Evolutionary conservation across 73 alveolate species (phyloP).

Genomic region (Paramecium tetraurelia): DNA sequence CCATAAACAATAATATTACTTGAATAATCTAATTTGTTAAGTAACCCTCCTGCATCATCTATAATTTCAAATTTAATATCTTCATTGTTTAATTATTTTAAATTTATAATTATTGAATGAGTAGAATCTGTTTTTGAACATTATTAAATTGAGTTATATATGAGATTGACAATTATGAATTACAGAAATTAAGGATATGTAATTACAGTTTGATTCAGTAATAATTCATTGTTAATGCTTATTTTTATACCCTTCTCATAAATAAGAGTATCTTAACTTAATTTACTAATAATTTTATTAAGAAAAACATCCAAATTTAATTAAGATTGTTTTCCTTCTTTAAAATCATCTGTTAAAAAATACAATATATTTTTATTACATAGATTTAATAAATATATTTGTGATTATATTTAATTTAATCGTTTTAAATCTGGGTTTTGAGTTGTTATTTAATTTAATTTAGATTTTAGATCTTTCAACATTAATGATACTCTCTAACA

Average conservation of each 20-base stretch:
- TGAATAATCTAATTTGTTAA: neutral
- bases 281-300: neutral
- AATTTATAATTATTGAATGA: neutral
- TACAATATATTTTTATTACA: neutral
- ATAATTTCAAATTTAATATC: neutral
- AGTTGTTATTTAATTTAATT: neutral
- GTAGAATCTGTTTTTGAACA: neutral
- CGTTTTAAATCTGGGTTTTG: neutral
- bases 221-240: neutral
- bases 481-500: neutral
- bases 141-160: neutral
- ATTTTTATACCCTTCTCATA: neutral
- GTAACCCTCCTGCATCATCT: neutral
- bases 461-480: neutral
- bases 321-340: neutral
- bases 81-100: neutral
- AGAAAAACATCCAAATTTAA: neutral
- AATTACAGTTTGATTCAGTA: neutral
- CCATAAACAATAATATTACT: neutral
- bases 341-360: neutral
- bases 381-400: neutral
- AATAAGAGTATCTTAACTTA: neutral
- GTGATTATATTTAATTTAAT: neutral
- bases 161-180: neutral
- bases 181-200: neutral